phyloP scores from a whole-genome alignment of 768 basidiomycete genomes.

The Boletus rex-veris region DNA sequence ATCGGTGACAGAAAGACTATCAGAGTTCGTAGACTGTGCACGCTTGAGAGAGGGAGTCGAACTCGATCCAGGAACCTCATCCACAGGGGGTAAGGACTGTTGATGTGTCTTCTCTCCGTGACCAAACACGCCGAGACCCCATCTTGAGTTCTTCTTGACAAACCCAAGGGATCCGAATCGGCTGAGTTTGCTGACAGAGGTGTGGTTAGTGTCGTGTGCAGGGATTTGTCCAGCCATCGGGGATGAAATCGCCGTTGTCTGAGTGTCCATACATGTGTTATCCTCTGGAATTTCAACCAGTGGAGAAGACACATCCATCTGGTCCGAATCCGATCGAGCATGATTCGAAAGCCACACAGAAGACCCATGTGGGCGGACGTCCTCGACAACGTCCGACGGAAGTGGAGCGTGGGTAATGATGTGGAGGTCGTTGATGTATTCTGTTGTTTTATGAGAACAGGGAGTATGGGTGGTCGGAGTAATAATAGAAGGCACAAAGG shows the following conservation, averaged over 20 bases:
- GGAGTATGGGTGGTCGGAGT: conserved; percentile 31
- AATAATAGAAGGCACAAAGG: conserved; percentile 44
- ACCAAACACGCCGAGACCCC: conserved; percentile 70
- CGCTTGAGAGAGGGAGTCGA: conserved; percentile 72
- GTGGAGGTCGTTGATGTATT: conserved; percentile 32
- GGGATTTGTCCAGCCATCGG: conserved; percentile 35
- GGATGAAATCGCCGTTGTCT: conserved; percentile 47
- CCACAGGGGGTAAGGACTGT: conserved; percentile 62
- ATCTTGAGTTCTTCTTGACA: conserved; percentile 66
- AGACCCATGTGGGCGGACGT: conserved; percentile 24
- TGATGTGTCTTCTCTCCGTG: conserved; percentile 64
- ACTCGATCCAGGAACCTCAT: conserved; percentile 58
- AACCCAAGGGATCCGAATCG: conserved; percentile 60
- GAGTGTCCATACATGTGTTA: conserved; percentile 43
- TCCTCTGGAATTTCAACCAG: conserved; percentile 44
- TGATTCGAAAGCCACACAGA: conserved; percentile 30
- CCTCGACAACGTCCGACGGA: conserved; percentile 29
- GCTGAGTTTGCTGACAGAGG: conserved; percentile 50
- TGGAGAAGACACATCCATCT: conserved; percentile 59
- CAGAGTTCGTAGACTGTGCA: conserved; percentile 72
- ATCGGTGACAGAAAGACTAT: conserved; percentile 60
- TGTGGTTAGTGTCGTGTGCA: conserved; percentile 37
- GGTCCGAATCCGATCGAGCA: conserved; percentile 29
- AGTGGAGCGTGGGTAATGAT: conserved; percentile 35
- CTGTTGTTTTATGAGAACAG: conserved; percentile 33